Evolutionary conservation across 768 basidiomycete genomes (phyloP).

Genomic region (Kwoniella mangroviensis): DNA sequence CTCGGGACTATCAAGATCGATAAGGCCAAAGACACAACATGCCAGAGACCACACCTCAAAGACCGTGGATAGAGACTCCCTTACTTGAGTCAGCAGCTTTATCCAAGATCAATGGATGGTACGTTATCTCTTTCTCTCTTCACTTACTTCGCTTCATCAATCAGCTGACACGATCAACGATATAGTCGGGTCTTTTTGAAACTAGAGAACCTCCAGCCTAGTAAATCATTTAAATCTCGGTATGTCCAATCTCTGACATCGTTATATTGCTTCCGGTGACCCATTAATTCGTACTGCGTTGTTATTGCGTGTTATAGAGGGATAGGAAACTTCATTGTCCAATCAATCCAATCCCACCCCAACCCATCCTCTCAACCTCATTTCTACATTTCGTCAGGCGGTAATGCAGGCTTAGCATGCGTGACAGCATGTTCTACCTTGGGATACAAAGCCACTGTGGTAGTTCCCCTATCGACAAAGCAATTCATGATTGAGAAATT

Average conservation of each 20-base stretch:
- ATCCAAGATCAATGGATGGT: conserved; percentile 40
- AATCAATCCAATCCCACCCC: conserved; percentile 11
- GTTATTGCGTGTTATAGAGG: conserved; percentile 16
- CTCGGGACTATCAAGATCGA: background rate
- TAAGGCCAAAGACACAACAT: background rate
- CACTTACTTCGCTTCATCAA: background rate
- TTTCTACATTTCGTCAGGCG: conserved; percentile 42
- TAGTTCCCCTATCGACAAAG: conserved; percentile 38
- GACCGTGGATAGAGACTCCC: conserved; percentile 42
- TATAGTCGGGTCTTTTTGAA: conserved; percentile 41
- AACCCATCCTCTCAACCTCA: conserved; percentile 23
- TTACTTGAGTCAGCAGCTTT: conserved; percentile 31
- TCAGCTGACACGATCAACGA: background rate
- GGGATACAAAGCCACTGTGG: conserved; percentile 36
- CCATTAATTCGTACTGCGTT: background rate
- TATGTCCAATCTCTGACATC: conserved; percentile 12
- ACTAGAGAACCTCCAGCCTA: conserved; percentile 46
- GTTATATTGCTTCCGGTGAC: background rate
- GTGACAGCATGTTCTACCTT: conserved; percentile 28
- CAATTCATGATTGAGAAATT: conserved; percentile 38
- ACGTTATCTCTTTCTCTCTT: background rate
- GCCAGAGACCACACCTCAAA: conserved; percentile 4
- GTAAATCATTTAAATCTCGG: conserved; percentile 50
- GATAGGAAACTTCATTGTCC: conserved; percentile 36
- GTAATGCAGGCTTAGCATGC: conserved; percentile 49